Evolutionary conservation across 2,329 filamentous ascomycete genomes (phyloP).

Genomic region (Xylariaceae sp.): DNA sequence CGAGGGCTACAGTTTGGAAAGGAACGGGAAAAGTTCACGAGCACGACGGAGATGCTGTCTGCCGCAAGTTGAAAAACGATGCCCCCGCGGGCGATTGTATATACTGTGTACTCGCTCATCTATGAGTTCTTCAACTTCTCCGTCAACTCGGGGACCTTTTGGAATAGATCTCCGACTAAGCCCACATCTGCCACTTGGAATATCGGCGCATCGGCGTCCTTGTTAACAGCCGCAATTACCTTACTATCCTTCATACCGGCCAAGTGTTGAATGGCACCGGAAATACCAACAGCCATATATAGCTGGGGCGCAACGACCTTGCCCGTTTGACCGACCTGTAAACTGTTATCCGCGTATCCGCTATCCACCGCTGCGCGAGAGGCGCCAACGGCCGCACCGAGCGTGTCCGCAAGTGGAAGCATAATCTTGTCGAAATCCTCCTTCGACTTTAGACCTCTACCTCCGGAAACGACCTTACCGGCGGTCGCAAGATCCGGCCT

Average conservation of each 20-base stretch:
- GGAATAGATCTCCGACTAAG: slow-evolving; percentile 91
- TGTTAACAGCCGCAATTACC: slow-evolving; percentile 98
- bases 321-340: slow-evolving; percentile 97
- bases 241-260: slow-evolving; percentile 99
- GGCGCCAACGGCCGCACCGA: slow-evolving; percentile 94
- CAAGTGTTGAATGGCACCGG: slow-evolving; percentile 95
- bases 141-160: slow-evolving; percentile 92
- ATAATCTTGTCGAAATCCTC: slow-evolving; percentile 95
- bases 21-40: slow-evolving; percentile 71
- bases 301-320: slow-evolving; percentile 97
- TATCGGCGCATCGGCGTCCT: slow-evolving; percentile 94
- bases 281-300: slow-evolving; percentile 94
- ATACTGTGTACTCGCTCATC: slow-evolving; percentile 22
- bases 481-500: slow-evolving; percentile 93
- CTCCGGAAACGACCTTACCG: slow-evolving; percentile 85
- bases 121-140: slow-evolving; percentile 76
- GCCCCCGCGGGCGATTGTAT: slow-evolving; percentile 22
- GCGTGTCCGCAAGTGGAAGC: slow-evolving; percentile 84
- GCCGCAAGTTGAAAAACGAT: slow-evolving; percentile 44
- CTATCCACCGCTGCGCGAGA: slow-evolving; percentile 95
- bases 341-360: slow-evolving; percentile 96
- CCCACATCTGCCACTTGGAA: slow-evolving; percentile 98
- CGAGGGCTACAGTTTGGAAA: slow-evolving; percentile 72
- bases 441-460: slow-evolving; percentile 94
- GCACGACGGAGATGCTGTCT: slow-evolving; percentile 59